Percentiles rank a stretch among this genome's conserved stretches.
Evolutionary conservation across 2,329 filamentous ascomycete genomes (phyloP).

Genomic region (Arachnopeziza araneosa): DNA sequence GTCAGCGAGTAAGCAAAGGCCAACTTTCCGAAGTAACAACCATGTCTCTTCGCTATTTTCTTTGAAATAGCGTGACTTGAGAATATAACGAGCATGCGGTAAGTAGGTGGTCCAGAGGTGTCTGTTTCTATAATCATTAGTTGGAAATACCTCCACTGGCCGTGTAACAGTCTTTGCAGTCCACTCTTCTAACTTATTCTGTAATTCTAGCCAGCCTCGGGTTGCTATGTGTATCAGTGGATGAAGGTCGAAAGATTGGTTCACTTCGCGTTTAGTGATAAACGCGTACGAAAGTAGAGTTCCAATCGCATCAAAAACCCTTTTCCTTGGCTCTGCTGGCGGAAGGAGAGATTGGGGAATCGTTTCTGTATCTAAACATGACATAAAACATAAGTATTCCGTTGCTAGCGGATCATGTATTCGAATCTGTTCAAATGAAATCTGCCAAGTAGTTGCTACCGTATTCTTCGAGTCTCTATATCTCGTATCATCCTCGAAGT

Average conservation of each 20-base stretch:
- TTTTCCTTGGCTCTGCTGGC: neutral
- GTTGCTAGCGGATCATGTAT: slow-evolving; percentile 28
- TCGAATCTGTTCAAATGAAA: slow-evolving; percentile 37
- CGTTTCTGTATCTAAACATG: slow-evolving; percentile 35
- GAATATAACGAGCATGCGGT: slow-evolving; percentile 5
- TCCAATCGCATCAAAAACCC: slow-evolving; percentile 13
- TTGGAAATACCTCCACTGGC: slow-evolving; percentile 15
- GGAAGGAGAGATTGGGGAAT: slow-evolving; percentile 35
- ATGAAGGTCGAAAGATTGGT: slow-evolving; percentile 15
- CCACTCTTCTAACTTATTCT: slow-evolving; percentile 6
- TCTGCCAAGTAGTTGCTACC: slow-evolving; percentile 18
- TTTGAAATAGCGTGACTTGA: neutral
- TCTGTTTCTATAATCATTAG: slow-evolving; percentile 10
- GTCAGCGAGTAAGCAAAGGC: neutral
- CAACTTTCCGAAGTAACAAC: slow-evolving; percentile 7
- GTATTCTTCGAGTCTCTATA: slow-evolving; percentile 33
- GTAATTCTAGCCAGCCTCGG: slow-evolving; percentile 14
- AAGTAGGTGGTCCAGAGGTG: slow-evolving; percentile 15
- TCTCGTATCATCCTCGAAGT: slow-evolving; percentile 32
- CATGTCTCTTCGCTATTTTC: neutral
- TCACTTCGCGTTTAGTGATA: slow-evolving; percentile 6
- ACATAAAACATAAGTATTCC: slow-evolving; percentile 35
- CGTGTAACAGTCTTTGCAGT: slow-evolving; percentile 7
- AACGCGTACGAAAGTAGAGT: slow-evolving; percentile 17
- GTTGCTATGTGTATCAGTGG: slow-evolving; percentile 17